A percentile compares a stretch with the other conserved stretches of the same genome.
Evolutionary conservation across 2,329 filamentous ascomycete genomes (phyloP).

Genomic region (Aspergillus awamori): DNA sequence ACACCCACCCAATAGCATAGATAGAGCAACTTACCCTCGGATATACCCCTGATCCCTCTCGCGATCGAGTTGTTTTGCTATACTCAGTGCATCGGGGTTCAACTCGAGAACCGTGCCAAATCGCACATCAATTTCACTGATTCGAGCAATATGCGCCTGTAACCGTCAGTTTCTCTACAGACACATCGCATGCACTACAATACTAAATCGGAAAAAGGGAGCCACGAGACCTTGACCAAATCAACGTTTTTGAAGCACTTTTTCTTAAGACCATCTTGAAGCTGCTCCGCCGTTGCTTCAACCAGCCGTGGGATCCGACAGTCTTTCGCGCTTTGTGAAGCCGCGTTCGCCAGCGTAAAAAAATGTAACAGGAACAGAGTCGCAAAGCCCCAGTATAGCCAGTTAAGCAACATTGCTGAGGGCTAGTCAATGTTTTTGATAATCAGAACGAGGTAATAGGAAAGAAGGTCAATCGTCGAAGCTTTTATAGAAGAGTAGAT

Average conservation of each 20-base stretch:
- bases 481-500: no score
- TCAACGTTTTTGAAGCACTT: slow-evolving; percentile 61
- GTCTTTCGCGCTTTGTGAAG: not conserved
- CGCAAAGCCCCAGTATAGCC: not conserved
- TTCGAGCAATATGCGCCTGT: slow-evolving; percentile 56
- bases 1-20: not conserved
- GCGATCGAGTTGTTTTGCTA: slow-evolving; percentile 53
- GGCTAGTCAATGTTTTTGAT: no score
- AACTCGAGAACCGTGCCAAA: slow-evolving; percentile 58
- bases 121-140: slow-evolving; percentile 56
- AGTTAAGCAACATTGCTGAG: not conserved
- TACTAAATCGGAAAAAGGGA: not conserved
- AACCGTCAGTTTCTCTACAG: not conserved
- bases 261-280: slow-evolving; percentile 52
- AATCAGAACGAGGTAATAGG: no score
- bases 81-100: slow-evolving; percentile 57
- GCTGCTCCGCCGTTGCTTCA: slow-evolving; percentile 56
- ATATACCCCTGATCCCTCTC: slow-evolving; percentile 52
- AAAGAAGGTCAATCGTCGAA: no score
- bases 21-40: slow-evolving; percentile 42
- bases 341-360: not conserved
- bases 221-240: slow-evolving; percentile 49
- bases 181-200: not conserved
- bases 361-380: not conserved
- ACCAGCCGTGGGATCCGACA: slow-evolving; percentile 46